A percentile compares a stretch with the other conserved stretches of the same genome.
phyloP scores from a whole-genome alignment of 2,329 filamentous ascomycete genomes.

The Mycocentrospora acerina region DNA sequence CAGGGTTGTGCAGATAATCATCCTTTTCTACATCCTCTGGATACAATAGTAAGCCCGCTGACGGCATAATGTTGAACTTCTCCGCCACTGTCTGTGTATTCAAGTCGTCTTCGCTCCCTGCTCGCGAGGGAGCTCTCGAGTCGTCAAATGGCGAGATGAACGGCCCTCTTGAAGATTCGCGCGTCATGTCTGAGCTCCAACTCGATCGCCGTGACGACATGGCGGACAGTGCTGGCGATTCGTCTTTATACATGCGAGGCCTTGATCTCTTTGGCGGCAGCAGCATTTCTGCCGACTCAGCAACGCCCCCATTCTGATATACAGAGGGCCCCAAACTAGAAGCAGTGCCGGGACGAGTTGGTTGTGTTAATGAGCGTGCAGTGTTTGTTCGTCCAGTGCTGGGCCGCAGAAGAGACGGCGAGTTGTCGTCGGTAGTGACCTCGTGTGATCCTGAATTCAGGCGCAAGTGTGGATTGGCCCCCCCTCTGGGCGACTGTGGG shows the following conservation, averaged over 20 bases:
- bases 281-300: conserved; percentile 53
- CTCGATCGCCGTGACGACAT: conserved; percentile 64
- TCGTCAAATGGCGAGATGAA: conserved; percentile 62
- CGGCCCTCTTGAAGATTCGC: conserved; percentile 54
- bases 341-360: conserved; percentile 40
- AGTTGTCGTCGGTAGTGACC: conserved; percentile 44
- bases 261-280: conserved; percentile 53
- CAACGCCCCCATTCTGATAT: conserved; percentile 37
- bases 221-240: conserved; percentile 54
- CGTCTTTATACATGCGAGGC: conserved; percentile 54
- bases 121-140: conserved; percentile 58
- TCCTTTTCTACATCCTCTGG: conserved; percentile 74
- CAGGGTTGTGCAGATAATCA: conserved; percentile 71
- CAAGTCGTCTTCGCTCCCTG: conserved; percentile 65
- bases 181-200: conserved; percentile 63
- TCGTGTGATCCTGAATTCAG: conserved; percentile 63
- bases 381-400: conserved; percentile 44
- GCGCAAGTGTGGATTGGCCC: conserved; percentile 60
- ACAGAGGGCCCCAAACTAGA: conserved; percentile 31
- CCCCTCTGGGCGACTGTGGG: conserved; percentile 34
- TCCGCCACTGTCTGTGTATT: conserved; percentile 74
- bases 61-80: conserved; percentile 72
- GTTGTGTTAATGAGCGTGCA: conserved; percentile 49
- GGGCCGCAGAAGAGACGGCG: conserved; percentile 33
- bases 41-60: conserved; percentile 65